These are phyloP conservation scores for Phytophthora sp. DNA, from an alignment of 352 stramenopile species.

Conservation along the genomic window DNA sequence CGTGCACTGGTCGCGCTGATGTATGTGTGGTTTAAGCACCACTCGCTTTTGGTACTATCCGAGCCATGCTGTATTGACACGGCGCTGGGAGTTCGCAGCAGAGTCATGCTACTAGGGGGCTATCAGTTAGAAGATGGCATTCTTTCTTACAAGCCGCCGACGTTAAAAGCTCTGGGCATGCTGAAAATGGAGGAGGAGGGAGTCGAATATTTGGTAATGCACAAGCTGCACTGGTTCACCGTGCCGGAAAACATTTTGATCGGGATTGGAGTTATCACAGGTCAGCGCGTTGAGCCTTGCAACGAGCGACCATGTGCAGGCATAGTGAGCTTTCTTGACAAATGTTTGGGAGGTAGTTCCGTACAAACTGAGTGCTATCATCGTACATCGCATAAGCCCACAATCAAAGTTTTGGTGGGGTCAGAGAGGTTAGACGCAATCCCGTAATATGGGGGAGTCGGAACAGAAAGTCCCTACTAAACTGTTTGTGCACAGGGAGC, in stretches of 20 bases:
- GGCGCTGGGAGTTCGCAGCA: background rate
- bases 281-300: slow-evolving; percentile 2
- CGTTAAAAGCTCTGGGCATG: slow-evolving; percentile 12
- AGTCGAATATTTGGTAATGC: slow-evolving; percentile 9
- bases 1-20: background rate
- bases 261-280: background rate
- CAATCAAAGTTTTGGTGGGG: background rate
- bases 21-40: slow-evolving; percentile 9
- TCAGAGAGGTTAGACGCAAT: slow-evolving; percentile 1
- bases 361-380: background rate
- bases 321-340: slow-evolving; percentile 10
- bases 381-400: background rate
- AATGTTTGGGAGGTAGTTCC: background rate
- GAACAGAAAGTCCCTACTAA: background rate
- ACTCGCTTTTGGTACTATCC: background rate
- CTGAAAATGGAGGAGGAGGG: slow-evolving; percentile 10
- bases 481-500: background rate
- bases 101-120: slow-evolving; percentile 1
- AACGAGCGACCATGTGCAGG: slow-evolving; percentile 7
- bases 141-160: slow-evolving; percentile 5
- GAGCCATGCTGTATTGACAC: slow-evolving; percentile 10
- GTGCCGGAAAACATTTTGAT: slow-evolving; percentile 4
- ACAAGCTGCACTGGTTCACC: slow-evolving; percentile 14
- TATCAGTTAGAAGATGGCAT: background rate
- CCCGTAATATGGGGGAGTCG: background rate